Conservation (phyloP, 1,284 basidiomycete species). For the Fistulinella staudtii region DNA sequence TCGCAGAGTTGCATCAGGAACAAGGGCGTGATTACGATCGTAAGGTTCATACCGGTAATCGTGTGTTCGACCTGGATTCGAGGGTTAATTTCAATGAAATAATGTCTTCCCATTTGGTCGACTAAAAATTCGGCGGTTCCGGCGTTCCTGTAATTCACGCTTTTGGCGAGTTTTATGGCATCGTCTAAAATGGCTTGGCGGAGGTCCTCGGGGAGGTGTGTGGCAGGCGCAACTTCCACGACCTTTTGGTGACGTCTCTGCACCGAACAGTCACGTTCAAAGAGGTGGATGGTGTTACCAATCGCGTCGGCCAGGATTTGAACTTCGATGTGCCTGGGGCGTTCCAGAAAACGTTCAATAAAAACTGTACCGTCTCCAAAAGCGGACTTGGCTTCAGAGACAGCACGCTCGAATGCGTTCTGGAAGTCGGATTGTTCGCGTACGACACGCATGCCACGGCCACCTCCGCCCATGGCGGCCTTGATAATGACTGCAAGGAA, state of each 20-base stretch:
- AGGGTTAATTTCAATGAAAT: constrained; percentile 99
- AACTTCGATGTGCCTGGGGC: constrained; percentile 96
- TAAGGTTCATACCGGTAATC: constrained; percentile 70
- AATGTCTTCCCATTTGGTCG: constrained; percentile 92
- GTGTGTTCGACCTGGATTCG: constrained; percentile 99
- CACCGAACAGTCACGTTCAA: constrained; percentile 98
- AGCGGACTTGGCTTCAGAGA: constrained; percentile 91
- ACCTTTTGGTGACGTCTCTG: constrained; percentile 98
- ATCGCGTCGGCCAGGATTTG: constrained; percentile 89
- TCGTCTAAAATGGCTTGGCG: constrained; percentile 85
- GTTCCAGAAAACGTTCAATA: constrained; percentile 96
- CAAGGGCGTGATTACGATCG: constrained; percentile 2
- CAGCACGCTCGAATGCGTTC: constrained; percentile 88
- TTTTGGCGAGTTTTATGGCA: constrained; percentile 92
- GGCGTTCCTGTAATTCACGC: constrained; percentile 93
- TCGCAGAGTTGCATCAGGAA: constrained; percentile 1
- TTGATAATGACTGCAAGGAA: constrained; percentile 81
- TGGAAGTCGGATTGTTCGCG: constrained; percentile 90
- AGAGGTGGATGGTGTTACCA: constrained; percentile 95
- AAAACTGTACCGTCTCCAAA: constrained; percentile 99
- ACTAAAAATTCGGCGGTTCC: constrained; percentile 98
- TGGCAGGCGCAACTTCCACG: constrained; percentile 97
- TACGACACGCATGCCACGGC: constrained; percentile 98
- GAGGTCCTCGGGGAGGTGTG: constrained; percentile 87
- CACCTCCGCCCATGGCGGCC: constrained; percentile 98